Evolutionary conservation across 1,139 yeast genomes (phyloP).

Genomic region (Suhomyces chickasaworum): DNA sequence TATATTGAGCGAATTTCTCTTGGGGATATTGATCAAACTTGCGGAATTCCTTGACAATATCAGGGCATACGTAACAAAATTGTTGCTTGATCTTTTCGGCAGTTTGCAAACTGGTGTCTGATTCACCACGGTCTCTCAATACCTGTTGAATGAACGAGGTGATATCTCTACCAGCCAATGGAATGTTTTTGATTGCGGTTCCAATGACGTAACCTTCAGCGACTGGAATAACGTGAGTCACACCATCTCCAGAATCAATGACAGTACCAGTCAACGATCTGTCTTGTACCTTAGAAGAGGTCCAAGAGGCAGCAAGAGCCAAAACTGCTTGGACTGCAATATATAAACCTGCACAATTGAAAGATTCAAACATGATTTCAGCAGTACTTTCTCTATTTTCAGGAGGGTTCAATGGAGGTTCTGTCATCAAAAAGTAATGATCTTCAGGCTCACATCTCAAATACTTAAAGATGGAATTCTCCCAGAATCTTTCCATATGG

Average conservation of each 20-base stretch:
- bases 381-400: constrained; percentile 98
- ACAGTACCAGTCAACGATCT: constrained; percentile 97
- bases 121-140: constrained; percentile 95
- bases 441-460: constrained; percentile 98
- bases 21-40: constrained; percentile 89
- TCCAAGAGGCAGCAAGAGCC: constrained; percentile 99
- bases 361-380: constrained; percentile 97
- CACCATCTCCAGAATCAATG: constrained; percentile 97
- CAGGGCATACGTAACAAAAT: constrained; percentile 96
- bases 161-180: constrained; percentile 98
- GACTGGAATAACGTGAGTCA: constrained; percentile 97
- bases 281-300: constrained; percentile 91
- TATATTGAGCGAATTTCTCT: constrained; percentile 89
- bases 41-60: constrained; percentile 93
- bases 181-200: constrained; percentile 93
- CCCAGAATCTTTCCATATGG: constrained; percentile 99
- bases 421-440: constrained; percentile 91
- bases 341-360: constrained; percentile 97
- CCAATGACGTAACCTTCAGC: constrained; percentile 99
- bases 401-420: constrained; percentile 98
- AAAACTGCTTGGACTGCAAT: constrained; percentile 98
- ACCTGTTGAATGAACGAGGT: constrained; percentile 90
- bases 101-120: constrained; percentile 89
- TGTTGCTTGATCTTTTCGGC: constrained; percentile 97
- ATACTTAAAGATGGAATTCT: constrained; percentile 91